Evolutionary conservation across 768 basidiomycete genomes (phyloP), one percentile per base, ranked within the genome.

Genomic region (Myochromella boudieri): DNA sequence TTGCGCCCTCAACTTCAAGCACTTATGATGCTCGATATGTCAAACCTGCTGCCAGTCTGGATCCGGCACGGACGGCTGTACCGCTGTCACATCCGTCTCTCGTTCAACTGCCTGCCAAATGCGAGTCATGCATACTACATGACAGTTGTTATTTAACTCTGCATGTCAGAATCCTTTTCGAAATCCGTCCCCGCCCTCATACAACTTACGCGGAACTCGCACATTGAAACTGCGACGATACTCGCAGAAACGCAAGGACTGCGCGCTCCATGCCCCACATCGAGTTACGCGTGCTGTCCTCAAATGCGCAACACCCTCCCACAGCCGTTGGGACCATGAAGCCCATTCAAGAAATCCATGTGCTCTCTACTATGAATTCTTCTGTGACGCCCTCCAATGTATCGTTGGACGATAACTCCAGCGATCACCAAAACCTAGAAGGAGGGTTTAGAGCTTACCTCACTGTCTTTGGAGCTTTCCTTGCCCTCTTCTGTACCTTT

Each of bases 401-500:
- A n/a, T 51, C 50, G 9, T 32, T 44, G 28, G 39, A 41, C 12
- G 53, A 49, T 36, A 20, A 11, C 14, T 4, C 48, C 15, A 44
- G 15, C 34, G 20, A 32, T 24, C 28, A 50, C 36, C 43, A 49
- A 36, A 56, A 42, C 22, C 60, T 61, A 21, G 67, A 69, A 49
- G 67, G 66, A 17, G 62, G 66, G 14, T 40, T 59, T 26, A 65
- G 60, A 55, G 69, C 67, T 12, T 68, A 67, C 66, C 57, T 86
- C 12, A 73, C 79, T 1, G 78, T 87, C 28, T 58, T 80, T 32
- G 87, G 86, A 1, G 82, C 83, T 0, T 85, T 83, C 60, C 59
- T 85, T 21, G 80, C 81, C 6, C 68, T 87, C 6, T 80, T 85
- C 65, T 83, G 77, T 59, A 80, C 83, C 2, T 86, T 88, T 59